A percentile compares a stretch with the other conserved stretches of the same genome.
Evolutionary conservation across 1,284 basidiomycete species (phyloP).

Genomic region (Veloboletus limbatus): DNA sequence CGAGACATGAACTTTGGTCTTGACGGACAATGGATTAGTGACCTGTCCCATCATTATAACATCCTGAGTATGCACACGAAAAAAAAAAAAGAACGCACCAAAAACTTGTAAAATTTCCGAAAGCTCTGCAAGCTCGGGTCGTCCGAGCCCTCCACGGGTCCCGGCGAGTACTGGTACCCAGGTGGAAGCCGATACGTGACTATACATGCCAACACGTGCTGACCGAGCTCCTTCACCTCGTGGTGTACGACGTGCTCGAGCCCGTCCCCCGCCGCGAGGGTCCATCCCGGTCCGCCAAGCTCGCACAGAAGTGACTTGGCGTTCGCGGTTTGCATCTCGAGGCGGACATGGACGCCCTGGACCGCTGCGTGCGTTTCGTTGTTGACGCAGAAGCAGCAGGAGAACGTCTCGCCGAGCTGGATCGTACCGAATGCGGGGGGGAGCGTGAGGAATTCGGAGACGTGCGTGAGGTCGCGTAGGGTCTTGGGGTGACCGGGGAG

Average conservation of each 20-base stretch:
- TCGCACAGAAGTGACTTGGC: constrained; percentile 62
- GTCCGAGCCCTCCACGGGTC: constrained; percentile 45
- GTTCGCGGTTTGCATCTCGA: constrained; percentile 78
- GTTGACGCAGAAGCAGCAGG: constrained; percentile 74
- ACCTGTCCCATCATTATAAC: constrained; percentile 47
- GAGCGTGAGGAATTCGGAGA: constrained; percentile 68
- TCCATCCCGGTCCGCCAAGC: constrained; percentile 50
- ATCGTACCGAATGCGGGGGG: constrained; percentile 78
- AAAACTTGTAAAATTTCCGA: constrained; percentile 87
- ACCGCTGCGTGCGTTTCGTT: constrained; percentile 66
- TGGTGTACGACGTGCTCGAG: constrained; percentile 67
- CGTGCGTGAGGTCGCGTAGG: constrained; percentile 70
- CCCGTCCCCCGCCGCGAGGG: constrained; percentile 52
- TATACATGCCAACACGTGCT: constrained; percentile 76
- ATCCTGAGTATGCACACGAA: neutral
- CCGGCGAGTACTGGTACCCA: constrained; percentile 46
- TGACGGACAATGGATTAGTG: constrained; percentile 84
- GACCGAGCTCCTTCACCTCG: constrained; percentile 82
- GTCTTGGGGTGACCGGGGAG: constrained; percentile 75
- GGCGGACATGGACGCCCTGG: constrained; percentile 53
- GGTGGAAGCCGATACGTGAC: constrained; percentile 68
- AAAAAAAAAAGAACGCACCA: constrained; percentile 47
- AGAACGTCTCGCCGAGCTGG: constrained; percentile 78
- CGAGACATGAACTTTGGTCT: constrained; percentile 81
- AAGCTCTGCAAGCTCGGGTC: constrained; percentile 68